Conservation (phyloP, 768 basidiomycete species). For the Mycena vulgaris region DNA sequence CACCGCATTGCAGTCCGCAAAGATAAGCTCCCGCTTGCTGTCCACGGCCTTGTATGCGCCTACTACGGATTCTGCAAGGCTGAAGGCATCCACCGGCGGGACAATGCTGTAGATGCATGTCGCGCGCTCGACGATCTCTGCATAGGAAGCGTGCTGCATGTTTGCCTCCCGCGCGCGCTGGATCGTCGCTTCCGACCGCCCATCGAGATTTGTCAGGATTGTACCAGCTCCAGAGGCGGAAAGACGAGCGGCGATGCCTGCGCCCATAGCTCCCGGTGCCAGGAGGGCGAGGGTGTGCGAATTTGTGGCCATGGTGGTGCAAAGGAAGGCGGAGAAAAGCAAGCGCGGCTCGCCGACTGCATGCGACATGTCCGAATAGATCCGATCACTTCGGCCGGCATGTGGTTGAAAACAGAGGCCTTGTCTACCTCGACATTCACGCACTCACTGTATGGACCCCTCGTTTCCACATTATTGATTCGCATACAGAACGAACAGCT, state of each 20-base stretch:
- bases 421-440: no score
- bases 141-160: constrained; percentile 56
- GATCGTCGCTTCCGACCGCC: constrained; percentile 57
- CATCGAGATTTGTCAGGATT: constrained; percentile 36
- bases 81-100: constrained; percentile 58
- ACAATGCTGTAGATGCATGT: constrained; percentile 63
- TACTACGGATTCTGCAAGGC: constrained; percentile 50
- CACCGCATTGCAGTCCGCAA: constrained; percentile 65
- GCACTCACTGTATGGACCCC: no score
- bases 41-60: constrained; percentile 27
- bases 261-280: constrained; percentile 26
- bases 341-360: no score
- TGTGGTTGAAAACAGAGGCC: no score
- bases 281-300: constrained; percentile 2
- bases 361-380: no score
- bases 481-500: no score
- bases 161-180: constrained; percentile 58
- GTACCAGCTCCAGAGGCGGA: constrained; percentile 10
- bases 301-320: not conserved
- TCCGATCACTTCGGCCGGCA: no score
- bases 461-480: no score
- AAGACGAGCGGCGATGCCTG: constrained; percentile 16
- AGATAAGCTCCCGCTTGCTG: constrained; percentile 42
- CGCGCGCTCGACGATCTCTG: constrained; percentile 51
- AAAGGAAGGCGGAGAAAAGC: no score